Conservation (phyloP, 805 yeast genomes). For the Wickerhamomyces queroliae region DNA sequence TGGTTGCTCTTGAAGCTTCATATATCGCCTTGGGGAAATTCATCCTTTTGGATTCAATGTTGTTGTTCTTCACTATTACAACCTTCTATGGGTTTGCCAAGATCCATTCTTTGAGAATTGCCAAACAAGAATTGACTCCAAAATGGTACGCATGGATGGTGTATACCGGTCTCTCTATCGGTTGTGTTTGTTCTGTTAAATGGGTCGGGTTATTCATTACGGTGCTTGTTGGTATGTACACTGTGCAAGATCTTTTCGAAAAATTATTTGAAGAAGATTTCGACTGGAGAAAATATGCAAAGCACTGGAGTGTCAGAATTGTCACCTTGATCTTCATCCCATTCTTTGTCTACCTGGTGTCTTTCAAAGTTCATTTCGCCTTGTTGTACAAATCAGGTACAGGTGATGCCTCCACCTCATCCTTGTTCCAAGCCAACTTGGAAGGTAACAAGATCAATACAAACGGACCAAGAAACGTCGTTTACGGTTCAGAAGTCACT, state of each 20-base stretch:
- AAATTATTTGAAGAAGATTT: slow-evolving; percentile 30
- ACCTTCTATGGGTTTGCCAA: slow-evolving; percentile 58
- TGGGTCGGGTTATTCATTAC: slow-evolving; percentile 81
- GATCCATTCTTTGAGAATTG: slow-evolving; percentile 40
- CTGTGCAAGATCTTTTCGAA: slow-evolving; percentile 44
- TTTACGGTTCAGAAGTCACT: slow-evolving; percentile 45
- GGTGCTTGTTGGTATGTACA: slow-evolving; percentile 52
- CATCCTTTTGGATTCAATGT: slow-evolving; percentile 71
- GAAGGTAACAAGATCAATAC: slow-evolving; percentile 59
- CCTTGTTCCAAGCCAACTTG: slow-evolving; percentile 85
- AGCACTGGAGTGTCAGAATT: slow-evolving; percentile 73
- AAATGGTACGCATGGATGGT: slow-evolving; percentile 50
- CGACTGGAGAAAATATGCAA: slow-evolving; percentile 30
- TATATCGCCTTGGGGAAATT: slow-evolving; percentile 69
- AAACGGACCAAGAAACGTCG: slow-evolving; percentile 63
- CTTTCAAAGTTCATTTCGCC: slow-evolving; percentile 78
- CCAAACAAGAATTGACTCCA: slow-evolving; percentile 29
- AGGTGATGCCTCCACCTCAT: slow-evolving; percentile 88
- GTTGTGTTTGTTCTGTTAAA: slow-evolving; percentile 79
- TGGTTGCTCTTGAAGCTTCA: slow-evolving; percentile 63
- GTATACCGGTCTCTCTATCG: slow-evolving; percentile 61
- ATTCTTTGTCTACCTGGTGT: slow-evolving; percentile 53
- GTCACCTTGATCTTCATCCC: slow-evolving; percentile 68
- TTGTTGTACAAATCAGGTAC: slow-evolving; percentile 79
- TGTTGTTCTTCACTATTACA: slow-evolving; percentile 68